phyloP scores from a whole-genome alignment of 306 rosid genomes.

The Ormosia emarginata region DNA sequence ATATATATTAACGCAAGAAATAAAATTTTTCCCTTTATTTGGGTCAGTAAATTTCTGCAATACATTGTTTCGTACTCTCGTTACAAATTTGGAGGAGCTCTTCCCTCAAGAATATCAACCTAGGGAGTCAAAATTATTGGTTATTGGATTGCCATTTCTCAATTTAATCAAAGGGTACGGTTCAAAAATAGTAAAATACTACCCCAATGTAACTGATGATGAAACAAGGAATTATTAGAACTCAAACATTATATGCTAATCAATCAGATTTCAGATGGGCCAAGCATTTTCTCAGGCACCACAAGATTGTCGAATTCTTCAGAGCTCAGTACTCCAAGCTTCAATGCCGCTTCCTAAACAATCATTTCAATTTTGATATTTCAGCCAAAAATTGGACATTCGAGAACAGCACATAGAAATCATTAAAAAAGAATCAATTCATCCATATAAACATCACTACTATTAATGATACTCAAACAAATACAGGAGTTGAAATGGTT shows the following conservation, averaged over 20 bases:
- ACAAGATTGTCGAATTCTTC: conserved; percentile 90
- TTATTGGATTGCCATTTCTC: conserved; percentile 23
- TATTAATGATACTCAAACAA: conserved; percentile 3
- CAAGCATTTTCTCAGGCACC: conserved; percentile 97
- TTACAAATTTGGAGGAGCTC: conserved; percentile 35
- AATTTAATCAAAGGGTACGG: conserved; percentile 11
- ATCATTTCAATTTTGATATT: conserved; percentile 12
- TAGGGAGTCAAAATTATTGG: conserved; percentile 22
- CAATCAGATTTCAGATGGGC: conserved; percentile 77
- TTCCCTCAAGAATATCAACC: conserved; percentile 43
- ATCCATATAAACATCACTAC: conserved; percentile 5
- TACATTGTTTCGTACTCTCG: not conserved
- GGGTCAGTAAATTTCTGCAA: not conserved
- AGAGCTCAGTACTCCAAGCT: conserved; percentile 70
- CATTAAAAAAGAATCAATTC: not conserved
- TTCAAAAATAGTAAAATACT: conserved; percentile 10
- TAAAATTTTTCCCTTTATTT: conserved; percentile 21
- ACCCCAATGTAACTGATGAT: not conserved
- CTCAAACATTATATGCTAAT: conserved; percentile 10
- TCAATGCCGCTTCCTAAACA: conserved; percentile 89
- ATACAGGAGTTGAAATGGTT: not conserved
- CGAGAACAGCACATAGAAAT: not conserved
- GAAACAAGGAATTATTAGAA: not conserved
- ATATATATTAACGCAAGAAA: not conserved
- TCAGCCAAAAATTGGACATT: conserved; percentile 17